Evolutionary conservation across 345 rosid genomes (phyloP), one percentile per base, ranked within the genome.

Genomic region (Boechera stricta): DNA sequence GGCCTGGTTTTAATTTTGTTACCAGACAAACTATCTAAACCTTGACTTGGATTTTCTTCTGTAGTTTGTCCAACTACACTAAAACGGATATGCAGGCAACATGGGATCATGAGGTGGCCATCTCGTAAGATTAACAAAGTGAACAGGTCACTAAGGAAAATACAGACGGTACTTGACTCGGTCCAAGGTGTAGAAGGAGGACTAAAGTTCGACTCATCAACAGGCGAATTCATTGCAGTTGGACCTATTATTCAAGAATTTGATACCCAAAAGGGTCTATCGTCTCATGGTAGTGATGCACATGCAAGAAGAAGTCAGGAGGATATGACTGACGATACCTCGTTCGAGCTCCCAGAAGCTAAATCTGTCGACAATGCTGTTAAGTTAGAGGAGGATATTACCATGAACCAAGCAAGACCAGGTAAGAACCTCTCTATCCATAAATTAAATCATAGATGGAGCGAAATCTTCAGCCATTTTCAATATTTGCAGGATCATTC

Each of bases 51-150:
- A 35, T 74, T 63, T 61, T 74, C 58, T 24, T 52, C 5, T 82
- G 82, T 76, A 95, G 99, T 95, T 81, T 92, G 99, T 85, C 97
- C 98, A 29, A 95, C 99, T 24, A 95, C 99, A 9, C 79, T 92
- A 79, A 92, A 95, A 86, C 89, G 99, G 80, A 95, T 95, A 82
- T 95, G 99, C 83, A 88, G 98, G 78, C 94, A 91, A 74, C 97
- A 92, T 63, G 99, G 99, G 49, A 92, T 95, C 69, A 85, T 85
- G 39, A 92, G 99, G 78, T 95, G 99, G 98, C 99, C 98, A 21
- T 95, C 96, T 72, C 92, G 98, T 8, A 95, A 95, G 84, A 91
- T 95, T 64, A 92, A 92, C 71, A 95, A 95, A 84, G 99, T 92
- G 79, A 95, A 89, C 71, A 85, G 96, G 68, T 92, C 98, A 2